These are phyloP conservation scores for Pyrus pyrifolia DNA, from an alignment of 306 rosid species.

Conservation along the genomic window DNA sequence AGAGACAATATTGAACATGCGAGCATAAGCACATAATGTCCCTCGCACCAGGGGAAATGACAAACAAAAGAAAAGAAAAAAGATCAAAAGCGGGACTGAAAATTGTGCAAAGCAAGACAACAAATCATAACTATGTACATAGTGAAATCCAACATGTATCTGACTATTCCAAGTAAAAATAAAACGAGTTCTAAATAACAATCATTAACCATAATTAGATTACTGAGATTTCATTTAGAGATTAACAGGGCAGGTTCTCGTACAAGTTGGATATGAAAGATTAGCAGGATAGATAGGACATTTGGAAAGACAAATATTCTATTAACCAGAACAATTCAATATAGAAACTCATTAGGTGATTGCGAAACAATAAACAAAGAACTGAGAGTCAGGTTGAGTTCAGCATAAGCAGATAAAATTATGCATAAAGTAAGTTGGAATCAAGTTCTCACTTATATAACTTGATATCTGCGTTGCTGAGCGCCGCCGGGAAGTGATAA, in stretches of 20 bases:
- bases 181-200: not conserved
- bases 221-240: not conserved
- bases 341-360: not conserved
- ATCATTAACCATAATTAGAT: not conserved
- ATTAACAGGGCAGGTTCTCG: not conserved
- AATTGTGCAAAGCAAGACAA: slow-evolving; percentile 12
- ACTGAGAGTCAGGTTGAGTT: not conserved
- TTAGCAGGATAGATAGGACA: not conserved
- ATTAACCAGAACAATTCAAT: not conserved
- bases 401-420: slow-evolving; percentile 2
- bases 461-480: slow-evolving; percentile 90
- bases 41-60: slow-evolving; percentile 31
- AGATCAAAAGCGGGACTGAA: slow-evolving; percentile 25
- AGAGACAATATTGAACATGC: slow-evolving; percentile 32
- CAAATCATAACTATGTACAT: not conserved
- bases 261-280: not conserved
- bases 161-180: too few species aligned
- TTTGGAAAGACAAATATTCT: not conserved
- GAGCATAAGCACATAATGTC: slow-evolving; percentile 38
- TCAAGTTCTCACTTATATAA: slow-evolving; percentile 48
- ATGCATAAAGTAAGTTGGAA: slow-evolving; percentile 8
- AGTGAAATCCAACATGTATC: not conserved
- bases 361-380: not conserved
- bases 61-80: slow-evolving; percentile 28
- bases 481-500: slow-evolving; percentile 79